Conservation (phyloP, 306 rosid genomes). For the Sechiopsis laciniata region DNA sequence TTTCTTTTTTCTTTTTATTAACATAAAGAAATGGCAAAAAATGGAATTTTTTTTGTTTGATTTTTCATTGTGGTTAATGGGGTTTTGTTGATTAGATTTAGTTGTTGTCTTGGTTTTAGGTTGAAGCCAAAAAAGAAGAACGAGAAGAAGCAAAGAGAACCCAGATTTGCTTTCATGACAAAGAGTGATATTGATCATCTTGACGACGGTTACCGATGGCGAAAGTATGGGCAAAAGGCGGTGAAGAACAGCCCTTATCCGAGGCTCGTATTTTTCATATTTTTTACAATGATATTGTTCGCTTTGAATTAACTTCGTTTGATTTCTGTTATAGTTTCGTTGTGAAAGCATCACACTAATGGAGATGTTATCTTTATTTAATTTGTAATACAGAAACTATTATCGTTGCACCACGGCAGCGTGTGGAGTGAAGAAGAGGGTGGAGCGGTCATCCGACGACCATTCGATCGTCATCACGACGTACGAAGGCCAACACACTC, state of each 20-base stretch:
- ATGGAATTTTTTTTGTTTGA: not conserved
- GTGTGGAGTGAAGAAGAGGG: constrained; percentile 87
- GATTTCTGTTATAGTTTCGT: too few relatives aligned
- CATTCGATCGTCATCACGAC: constrained; percentile 63
- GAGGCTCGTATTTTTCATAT: constrained; percentile 37
- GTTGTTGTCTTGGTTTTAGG: constrained; percentile 33
- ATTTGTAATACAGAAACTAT: constrained; percentile 62
- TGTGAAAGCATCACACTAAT: too few relatives aligned
- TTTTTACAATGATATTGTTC: not conserved
- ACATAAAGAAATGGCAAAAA: not conserved
- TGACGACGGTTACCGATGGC: constrained; percentile 89
- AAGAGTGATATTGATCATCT: constrained; percentile 79
- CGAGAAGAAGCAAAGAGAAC: constrained; percentile 55
- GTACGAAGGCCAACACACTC: constrained; percentile 90
- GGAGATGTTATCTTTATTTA: too few relatives aligned
- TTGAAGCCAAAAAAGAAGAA: constrained; percentile 72
- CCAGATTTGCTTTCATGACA: constrained; percentile 81
- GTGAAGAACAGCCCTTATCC: constrained; percentile 44
- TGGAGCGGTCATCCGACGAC: constrained; percentile 68
- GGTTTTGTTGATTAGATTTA: too few relatives aligned
- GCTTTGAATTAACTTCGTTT: not conserved
- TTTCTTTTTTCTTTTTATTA: not conserved
- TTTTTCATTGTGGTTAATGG: not conserved
- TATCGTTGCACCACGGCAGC: constrained; percentile 73
- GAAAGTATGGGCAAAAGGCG: constrained; percentile 83